Evolutionary conservation across 2,329 filamentous ascomycete species (phyloP).

Genomic region (Diplodia mutila): DNA sequence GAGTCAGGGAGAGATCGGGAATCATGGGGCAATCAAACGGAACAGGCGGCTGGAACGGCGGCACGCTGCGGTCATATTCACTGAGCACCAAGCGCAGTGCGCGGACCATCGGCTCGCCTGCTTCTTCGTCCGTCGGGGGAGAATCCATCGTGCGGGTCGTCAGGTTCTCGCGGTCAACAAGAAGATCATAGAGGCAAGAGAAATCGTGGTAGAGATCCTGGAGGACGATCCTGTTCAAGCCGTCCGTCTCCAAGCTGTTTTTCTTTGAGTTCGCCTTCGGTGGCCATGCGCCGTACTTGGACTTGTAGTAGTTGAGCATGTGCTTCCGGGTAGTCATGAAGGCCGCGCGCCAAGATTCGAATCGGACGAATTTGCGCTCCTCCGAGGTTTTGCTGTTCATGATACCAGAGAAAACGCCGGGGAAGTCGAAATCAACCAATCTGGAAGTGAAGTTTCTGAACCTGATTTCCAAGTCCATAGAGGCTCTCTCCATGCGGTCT

Average conservation of each 20-base stretch:
- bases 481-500: constrained; percentile 79
- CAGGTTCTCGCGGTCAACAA: constrained; percentile 77
- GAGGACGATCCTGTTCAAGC: constrained; percentile 82
- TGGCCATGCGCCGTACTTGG: constrained; percentile 76
- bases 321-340: constrained; percentile 78
- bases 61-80: constrained; percentile 87
- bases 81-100: constrained; percentile 78
- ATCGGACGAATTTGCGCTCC: constrained; percentile 78
- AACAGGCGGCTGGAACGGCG: constrained; percentile 86
- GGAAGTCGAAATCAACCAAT: constrained; percentile 89
- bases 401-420: constrained; percentile 83
- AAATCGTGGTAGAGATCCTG: constrained; percentile 84
- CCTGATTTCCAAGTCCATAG: constrained; percentile 76
- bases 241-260: constrained; percentile 83
- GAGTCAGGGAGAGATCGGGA: constrained; percentile 69
- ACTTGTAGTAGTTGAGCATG: constrained; percentile 70
- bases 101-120: constrained; percentile 61
- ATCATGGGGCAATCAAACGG: constrained; percentile 85
- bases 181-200: constrained; percentile 81
- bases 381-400: constrained; percentile 79
- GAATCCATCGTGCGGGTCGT: constrained; percentile 76
- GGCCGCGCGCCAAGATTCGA: constrained; percentile 78
- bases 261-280: constrained; percentile 91
- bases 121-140: constrained; percentile 61
- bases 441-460: constrained; percentile 71